A percentile compares a stretch with the other conserved stretches of the same genome.
Evolutionary conservation across 345 rosid genomes (phyloP).

Genomic region (Populus nigra): DNA sequence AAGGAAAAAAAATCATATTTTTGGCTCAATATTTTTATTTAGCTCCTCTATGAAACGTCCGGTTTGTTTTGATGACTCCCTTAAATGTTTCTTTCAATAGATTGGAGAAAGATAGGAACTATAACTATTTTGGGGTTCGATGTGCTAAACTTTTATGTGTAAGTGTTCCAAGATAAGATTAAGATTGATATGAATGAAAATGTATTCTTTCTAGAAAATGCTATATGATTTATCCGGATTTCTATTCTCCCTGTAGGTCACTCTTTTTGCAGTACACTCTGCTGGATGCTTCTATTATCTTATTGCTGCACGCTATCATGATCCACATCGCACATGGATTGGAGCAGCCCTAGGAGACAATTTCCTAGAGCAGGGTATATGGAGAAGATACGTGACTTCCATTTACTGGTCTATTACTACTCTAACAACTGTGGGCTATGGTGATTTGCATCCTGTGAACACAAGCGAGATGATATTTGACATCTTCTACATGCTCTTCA

Average conservation of each 20-base stretch:
- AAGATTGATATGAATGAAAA: not conserved
- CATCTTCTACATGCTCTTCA: conserved; percentile 88
- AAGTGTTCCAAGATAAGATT: conserved; percentile 28
- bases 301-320: conserved; percentile 58
- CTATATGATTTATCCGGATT: not conserved
- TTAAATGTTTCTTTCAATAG: conserved; percentile 35
- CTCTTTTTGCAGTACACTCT: conserved; percentile 83
- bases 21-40: not conserved
- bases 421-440: conserved; percentile 88
- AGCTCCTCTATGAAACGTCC: not conserved
- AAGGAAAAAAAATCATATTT: not conserved
- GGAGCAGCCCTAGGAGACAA: conserved; percentile 42
- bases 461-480: conserved; percentile 80
- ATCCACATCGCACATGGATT: conserved; percentile 71
- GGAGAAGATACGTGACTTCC: conserved; percentile 77
- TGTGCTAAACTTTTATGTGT: conserved; percentile 88
- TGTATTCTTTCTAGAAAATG: not conserved
- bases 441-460: conserved; percentile 91
- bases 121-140: conserved; percentile 93
- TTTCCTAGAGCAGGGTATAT: conserved; percentile 48
- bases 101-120: conserved; percentile 88
- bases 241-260: conserved; percentile 52
- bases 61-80: not conserved
- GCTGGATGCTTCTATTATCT: conserved; percentile 93
- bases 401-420: conserved; percentile 98